Evolutionary conservation across 2,329 filamentous ascomycete species (phyloP), one percentile per base, ranked within the genome.

Genomic region (Colletotrichum trifolii): DNA sequence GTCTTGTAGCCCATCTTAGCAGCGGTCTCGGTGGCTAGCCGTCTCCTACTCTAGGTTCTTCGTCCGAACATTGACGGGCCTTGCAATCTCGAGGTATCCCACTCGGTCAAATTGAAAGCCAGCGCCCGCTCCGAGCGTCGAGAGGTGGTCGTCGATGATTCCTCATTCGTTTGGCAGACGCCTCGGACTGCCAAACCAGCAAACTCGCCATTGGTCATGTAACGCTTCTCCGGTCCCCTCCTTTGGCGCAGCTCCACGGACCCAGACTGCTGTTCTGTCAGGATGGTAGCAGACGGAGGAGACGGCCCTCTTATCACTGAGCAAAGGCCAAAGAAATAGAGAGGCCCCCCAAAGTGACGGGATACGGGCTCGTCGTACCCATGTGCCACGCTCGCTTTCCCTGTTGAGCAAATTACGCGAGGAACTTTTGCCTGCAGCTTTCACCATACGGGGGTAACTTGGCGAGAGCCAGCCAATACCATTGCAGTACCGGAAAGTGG

Each of bases 391-490:
- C 73, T 73, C 70, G 75, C 71, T 75, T 77, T 71, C 75, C 77
- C 69, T 73, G 73, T 71, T 70, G 58, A 74, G 74, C 70, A 75
- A 74, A 54, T 71, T 77, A 74, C 72, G 72, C 76, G 72, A 78
- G 76, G 76, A 76, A 78, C 77, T 79, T 78, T 78, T 78, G 77
- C 75, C 74, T 72, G 72, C 72, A 71, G 72, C 74, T 72, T 72
- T 72, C 71, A 71, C 72, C 54, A 66, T 54, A 48, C 69, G 73
- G 69, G 70, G 42, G 73, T 73, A 71, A 71, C 75, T 77, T 76
- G 76, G 71, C 73, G 67, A 71, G 69, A 71, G 54, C 64, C 68
- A 68, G 67, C 73, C 73, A 59, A 68, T 69, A 60, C 65, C 54
- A 54, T 46, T 54, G 47, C 64, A 54, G 63, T 50, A 46, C 35